Percentiles rank a stretch among this genome's conserved stretches.
Conservation (phyloP, 2,329 filamentous ascomycete genomes). For the Alternaria sp. region DNA sequence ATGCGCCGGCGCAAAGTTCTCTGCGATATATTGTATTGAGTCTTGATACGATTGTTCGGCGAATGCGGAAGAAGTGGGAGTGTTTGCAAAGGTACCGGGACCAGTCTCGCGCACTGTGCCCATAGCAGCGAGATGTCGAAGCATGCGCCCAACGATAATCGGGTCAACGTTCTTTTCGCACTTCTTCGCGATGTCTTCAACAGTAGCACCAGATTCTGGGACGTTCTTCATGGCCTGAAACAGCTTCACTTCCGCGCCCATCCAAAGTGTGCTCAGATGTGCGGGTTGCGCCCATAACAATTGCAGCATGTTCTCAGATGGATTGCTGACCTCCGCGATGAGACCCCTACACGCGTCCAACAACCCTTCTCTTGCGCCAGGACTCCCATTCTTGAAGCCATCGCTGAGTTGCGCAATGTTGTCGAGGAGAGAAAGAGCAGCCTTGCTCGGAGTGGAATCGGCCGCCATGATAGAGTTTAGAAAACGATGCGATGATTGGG, state of each 20-base stretch:
- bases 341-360: constrained; percentile 31
- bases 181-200: constrained; percentile 24
- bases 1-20: constrained; percentile 31
- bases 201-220: constrained; percentile 18
- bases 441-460: constrained; percentile 3
- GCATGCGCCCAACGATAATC: constrained; percentile 36
- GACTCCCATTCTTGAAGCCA: constrained; percentile 24
- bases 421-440: constrained; percentile 28
- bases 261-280: constrained; percentile 29
- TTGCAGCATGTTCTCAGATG: constrained; percentile 32
- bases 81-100: constrained; percentile 27
- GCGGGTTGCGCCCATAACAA: constrained; percentile 36
- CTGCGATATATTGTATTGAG: constrained; percentile 31
- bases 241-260: constrained; percentile 32
- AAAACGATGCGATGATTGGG: not conserved
- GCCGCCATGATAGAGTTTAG: constrained; percentile 7
- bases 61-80: constrained; percentile 24
- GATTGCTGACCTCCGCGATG: constrained; percentile 34
- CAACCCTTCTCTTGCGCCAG: constrained; percentile 30
- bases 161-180: constrained; percentile 24
- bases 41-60: constrained; percentile 31
- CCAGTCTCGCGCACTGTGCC: constrained; percentile 30
- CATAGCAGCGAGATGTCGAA: constrained; percentile 40
- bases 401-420: constrained; percentile 28
- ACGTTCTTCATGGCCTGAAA: constrained; percentile 30